Conservation (phyloP, 495 filamentous ascomycete species). For the Neurospora pannonica region DNA sequence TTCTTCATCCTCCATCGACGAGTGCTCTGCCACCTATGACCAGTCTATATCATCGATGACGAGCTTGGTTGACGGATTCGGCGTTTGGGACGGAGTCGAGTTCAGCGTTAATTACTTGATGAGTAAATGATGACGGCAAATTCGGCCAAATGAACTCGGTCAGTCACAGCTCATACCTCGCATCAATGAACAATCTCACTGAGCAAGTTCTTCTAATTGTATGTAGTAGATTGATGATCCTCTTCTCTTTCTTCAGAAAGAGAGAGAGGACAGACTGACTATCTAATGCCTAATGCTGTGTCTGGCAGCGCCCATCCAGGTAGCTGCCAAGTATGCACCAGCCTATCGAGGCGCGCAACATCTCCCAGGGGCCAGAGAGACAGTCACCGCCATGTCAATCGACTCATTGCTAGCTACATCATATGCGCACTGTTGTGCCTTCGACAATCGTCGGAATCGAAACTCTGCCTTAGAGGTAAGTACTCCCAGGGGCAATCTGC, state of each 20-base stretch:
- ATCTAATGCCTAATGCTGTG: not conserved
- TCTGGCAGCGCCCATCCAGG: not conserved
- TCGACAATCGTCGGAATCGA: not conserved
- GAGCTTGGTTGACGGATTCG: not conserved
- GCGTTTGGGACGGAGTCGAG: no score
- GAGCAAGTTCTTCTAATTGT: not conserved
- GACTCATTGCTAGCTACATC: not conserved
- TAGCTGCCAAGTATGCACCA: not conserved
- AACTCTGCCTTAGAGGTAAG: not conserved
- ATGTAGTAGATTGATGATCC: not conserved
- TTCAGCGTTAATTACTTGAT: not conserved
- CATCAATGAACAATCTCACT: not conserved
- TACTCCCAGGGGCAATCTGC: not conserved
- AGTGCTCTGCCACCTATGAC: not conserved
- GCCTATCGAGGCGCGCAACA: not conserved
- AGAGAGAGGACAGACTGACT: not conserved
- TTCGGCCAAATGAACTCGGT: not conserved
- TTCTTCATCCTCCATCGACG: not conserved
- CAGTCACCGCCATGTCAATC: not conserved
- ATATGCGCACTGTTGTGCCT: not conserved
- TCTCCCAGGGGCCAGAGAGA: not conserved
- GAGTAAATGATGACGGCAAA: not conserved
- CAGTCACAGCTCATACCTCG: not conserved
- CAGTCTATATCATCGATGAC: not conserved
- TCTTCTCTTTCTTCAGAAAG: not conserved